Percentiles rank a stretch among this genome's conserved stretches.
Evolutionary conservation across 805 yeast species (phyloP).

Genomic region (Candida boleticola): DNA sequence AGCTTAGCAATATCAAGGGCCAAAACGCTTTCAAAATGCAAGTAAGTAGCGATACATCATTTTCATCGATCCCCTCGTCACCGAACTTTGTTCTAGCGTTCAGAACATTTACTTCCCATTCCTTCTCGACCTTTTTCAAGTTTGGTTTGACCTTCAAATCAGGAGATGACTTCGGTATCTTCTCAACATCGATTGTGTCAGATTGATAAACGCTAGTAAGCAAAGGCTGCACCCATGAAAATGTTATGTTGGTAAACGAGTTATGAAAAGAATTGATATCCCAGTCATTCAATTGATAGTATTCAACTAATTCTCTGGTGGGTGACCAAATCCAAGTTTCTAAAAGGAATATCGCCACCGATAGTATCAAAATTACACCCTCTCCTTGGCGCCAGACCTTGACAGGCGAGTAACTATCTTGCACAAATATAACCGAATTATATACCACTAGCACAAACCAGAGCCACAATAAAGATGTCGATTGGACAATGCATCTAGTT

Average conservation of each 20-base stretch:
- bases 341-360: neutral
- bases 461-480: conserved; percentile 36
- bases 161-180: conserved; percentile 9
- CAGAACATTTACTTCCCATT: conserved; percentile 12
- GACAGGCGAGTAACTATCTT: no score
- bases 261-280: conserved; percentile 12
- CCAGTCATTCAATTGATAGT: conserved; percentile 6
- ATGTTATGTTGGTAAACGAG: conserved; percentile 14
- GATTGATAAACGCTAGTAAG: conserved; percentile 11
- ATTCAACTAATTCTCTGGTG: conserved; percentile 5
- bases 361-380: neutral
- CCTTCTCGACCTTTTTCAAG: conserved; percentile 10
- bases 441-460: conserved; percentile 24
- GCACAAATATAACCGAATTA: neutral
- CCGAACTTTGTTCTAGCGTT: neutral
- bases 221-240: conserved; percentile 17
- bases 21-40: neutral
- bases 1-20: conserved; percentile 2
- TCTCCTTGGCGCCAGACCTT: no score
- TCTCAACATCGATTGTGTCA: conserved; percentile 10
- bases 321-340: conserved; percentile 4
- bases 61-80: neutral
- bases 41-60: neutral
- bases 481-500: conserved; percentile 34
- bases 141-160: conserved; percentile 6